Percentiles rank a stretch among this genome's conserved stretches.
These are phyloP conservation scores for Kazachstania taianensis DNA, from an alignment of 805 yeast genomes.

Conservation along the genomic window DNA sequence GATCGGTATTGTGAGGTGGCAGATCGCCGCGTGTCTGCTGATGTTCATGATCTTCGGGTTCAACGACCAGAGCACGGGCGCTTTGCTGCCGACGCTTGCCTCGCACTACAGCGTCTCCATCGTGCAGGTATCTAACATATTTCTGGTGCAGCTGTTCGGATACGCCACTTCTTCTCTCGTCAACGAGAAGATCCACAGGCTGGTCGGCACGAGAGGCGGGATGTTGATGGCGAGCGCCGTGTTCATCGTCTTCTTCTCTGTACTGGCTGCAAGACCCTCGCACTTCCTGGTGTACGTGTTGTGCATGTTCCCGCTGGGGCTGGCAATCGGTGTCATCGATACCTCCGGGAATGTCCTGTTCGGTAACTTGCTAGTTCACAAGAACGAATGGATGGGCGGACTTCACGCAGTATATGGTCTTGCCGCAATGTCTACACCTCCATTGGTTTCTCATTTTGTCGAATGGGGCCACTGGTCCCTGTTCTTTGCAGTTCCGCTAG, in stretches of 20 bases:
- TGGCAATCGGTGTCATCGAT: slow-evolving; percentile 28
- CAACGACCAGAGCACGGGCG: slow-evolving; percentile 28
- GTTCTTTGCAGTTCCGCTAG: slow-evolving; percentile 27
- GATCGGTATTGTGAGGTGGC: slow-evolving; percentile 21
- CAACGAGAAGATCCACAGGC: slow-evolving; percentile 21
- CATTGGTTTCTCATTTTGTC: slow-evolving; percentile 41
- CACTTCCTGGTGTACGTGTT: slow-evolving; percentile 16
- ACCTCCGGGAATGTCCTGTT: slow-evolving; percentile 27
- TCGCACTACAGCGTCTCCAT: slow-evolving; percentile 19
- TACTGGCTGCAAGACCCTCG: slow-evolving; percentile 19
- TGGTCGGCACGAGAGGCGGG: slow-evolving; percentile 25
- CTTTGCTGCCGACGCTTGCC: slow-evolving; percentile 26
- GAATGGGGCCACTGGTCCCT: slow-evolving; percentile 23
- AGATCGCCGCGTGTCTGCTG: slow-evolving; percentile 21
- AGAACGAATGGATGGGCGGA: slow-evolving; percentile 49
- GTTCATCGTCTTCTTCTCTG: slow-evolving; percentile 13
- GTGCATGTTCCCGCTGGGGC: slow-evolving; percentile 27
- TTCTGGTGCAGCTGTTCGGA: slow-evolving; percentile 24
- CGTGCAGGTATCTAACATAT: slow-evolving; percentile 23
- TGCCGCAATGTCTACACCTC: slow-evolving; percentile 64
- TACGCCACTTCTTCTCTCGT: slow-evolving; percentile 24
- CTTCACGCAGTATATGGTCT: slow-evolving; percentile 64
- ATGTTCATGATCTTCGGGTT: slow-evolving; percentile 27
- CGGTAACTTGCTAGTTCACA: slow-evolving; percentile 32
- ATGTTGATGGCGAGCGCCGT: slow-evolving; percentile 15